Percentiles rank a stretch among this genome's conserved stretches.
Conservation (phyloP, 257 asterid genomes). For the Solanum ossicruentum region DNA sequence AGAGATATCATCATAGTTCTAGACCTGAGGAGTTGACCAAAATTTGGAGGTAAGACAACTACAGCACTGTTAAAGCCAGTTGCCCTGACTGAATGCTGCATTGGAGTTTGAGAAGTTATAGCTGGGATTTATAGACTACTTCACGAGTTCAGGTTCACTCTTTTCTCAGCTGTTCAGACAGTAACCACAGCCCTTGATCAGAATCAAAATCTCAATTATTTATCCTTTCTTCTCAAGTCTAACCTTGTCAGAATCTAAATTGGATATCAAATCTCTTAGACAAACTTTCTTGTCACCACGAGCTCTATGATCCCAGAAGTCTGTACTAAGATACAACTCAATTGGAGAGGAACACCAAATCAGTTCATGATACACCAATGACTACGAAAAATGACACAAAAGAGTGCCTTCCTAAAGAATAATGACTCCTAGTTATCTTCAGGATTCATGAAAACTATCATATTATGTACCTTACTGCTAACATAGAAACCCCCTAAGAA, state of each 20-base stretch:
- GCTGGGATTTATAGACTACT: neutral
- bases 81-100: neutral
- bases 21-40: neutral
- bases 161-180: neutral
- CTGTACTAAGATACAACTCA: neutral
- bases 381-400: neutral
- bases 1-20: neutral
- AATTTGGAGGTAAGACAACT: neutral
- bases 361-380: neutral
- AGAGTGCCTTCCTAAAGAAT: neutral
- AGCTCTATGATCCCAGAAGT: neutral
- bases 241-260: neutral
- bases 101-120: neutral
- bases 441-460: neutral
- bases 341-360: neutral
- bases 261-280: neutral
- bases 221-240: neutral
- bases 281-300: neutral
- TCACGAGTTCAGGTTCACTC: neutral
- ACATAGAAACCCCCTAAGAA: neutral
- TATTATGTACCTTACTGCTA: neutral
- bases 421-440: neutral
- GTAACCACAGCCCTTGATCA: neutral
- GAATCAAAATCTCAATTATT: neutral
- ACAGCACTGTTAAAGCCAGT: neutral